Percentiles rank a stretch among this genome's conserved stretches.
Evolutionary conservation across 2,329 filamentous ascomycete genomes (phyloP).

Genomic region (Phaeophleospora eucalypticola): DNA sequence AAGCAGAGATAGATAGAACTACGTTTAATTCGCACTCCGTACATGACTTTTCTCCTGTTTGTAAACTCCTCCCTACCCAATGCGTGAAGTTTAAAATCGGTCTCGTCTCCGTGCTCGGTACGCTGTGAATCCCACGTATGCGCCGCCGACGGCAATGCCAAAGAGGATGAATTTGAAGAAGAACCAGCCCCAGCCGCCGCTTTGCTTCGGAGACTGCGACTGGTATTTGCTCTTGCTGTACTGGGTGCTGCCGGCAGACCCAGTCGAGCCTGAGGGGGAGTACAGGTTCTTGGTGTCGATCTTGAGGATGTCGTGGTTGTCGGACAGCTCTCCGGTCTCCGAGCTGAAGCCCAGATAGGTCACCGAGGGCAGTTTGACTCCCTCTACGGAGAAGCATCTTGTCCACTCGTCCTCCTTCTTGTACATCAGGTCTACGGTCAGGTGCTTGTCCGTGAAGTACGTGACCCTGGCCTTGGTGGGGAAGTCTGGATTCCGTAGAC

Average conservation of each 20-base stretch:
- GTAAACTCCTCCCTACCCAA: not conserved
- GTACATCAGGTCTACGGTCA: constrained; percentile 91
- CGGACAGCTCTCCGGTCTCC: constrained; percentile 92
- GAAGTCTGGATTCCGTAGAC: constrained; percentile 71
- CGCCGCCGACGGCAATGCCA: constrained; percentile 64
- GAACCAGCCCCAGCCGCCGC: constrained; percentile 61
- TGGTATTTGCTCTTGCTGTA: constrained; percentile 42
- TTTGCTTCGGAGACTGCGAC: constrained; percentile 40
- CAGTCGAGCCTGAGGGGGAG: constrained; percentile 48
- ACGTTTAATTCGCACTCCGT: constrained; percentile 4
- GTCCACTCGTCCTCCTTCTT: constrained; percentile 86
- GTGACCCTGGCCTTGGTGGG: constrained; percentile 85
- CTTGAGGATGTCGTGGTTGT: constrained; percentile 95
- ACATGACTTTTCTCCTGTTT: constrained; percentile 2
- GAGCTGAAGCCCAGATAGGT: constrained; percentile 65
- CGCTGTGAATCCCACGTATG: constrained; percentile 79
- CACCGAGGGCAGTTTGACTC: constrained; percentile 70
- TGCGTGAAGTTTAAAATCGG: constrained; percentile 37
- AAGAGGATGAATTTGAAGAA: constrained; percentile 81
- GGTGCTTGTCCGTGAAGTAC: constrained; percentile 92
- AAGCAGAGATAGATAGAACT: constrained; percentile 4
- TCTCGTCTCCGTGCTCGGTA: constrained; percentile 60
- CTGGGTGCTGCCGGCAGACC: constrained; percentile 33
- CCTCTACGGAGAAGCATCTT: constrained; percentile 71
- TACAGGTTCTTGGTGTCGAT: constrained; percentile 87